Evolutionary conservation across 371 early-diverging fungal species (phyloP).

Genomic region (Mucor circinelloides): DNA sequence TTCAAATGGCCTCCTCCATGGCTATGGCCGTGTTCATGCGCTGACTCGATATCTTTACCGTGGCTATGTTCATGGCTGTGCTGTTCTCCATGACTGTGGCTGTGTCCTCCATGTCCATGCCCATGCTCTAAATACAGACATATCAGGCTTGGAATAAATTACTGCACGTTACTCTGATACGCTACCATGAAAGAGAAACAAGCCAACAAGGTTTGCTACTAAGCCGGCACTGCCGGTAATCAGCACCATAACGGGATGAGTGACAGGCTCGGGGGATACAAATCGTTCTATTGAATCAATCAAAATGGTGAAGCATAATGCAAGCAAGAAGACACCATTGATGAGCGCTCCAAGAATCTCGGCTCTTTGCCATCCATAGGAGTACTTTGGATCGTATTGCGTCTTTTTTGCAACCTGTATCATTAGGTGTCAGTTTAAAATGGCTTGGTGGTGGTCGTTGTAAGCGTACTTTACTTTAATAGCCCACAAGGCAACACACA

Average conservation of each 20-base stretch:
- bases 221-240: slow-evolving; percentile 86
- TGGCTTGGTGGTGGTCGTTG: not conserved
- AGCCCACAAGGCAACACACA: slow-evolving; percentile 86
- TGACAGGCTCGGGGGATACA: slow-evolving; percentile 67
- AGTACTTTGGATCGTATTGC: slow-evolving; percentile 62
- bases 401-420: slow-evolving; percentile 36
- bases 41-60: slow-evolving; percentile 22
- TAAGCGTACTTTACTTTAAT: slow-evolving; percentile 56
- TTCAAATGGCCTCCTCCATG: slow-evolving; percentile 65
- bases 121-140: slow-evolving; percentile 12
- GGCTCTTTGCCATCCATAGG: slow-evolving; percentile 92
- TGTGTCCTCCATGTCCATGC: slow-evolving; percentile 38
- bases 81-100: slow-evolving; percentile 34
- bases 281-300: slow-evolving; percentile 90
- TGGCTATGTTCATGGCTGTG: slow-evolving; percentile 30
- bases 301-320: slow-evolving; percentile 86
- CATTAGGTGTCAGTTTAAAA: not conserved
- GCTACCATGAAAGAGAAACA: slow-evolving; percentile 77
- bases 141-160: not conserved
- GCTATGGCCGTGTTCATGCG: slow-evolving; percentile 17
- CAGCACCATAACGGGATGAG: slow-evolving; percentile 76
- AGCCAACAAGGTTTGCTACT: slow-evolving; percentile 79
- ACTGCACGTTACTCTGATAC: not conserved
- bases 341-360: slow-evolving; percentile 91
- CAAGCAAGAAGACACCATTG: slow-evolving; percentile 88